Percentiles rank a stretch among this genome's conserved stretches.
phyloP scores from a whole-genome alignment of 306 rosid species.

The Rosa multiflora region DNA sequence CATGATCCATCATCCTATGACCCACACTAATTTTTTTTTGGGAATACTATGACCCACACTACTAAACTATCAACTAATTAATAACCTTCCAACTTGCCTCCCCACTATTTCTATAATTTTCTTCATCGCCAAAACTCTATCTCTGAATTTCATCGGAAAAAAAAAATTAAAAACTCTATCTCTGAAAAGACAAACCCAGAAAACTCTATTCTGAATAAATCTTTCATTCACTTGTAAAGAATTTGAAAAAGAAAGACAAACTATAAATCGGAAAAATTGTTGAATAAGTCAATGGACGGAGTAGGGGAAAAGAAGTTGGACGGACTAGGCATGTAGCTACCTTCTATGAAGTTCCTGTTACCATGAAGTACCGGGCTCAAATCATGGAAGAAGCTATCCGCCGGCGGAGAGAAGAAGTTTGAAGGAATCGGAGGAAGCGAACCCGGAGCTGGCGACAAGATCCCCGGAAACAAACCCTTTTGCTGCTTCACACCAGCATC shows the following conservation, averaged over 20 bases:
- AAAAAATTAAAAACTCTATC: background rate
- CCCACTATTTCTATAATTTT: constrained; percentile 9
- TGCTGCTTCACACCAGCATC: background rate
- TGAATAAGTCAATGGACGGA: constrained; percentile 63
- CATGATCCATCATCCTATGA: constrained; percentile 20
- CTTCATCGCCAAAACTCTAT: background rate
- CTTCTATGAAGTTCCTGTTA: constrained; percentile 52
- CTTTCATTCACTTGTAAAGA: constrained; percentile 10
- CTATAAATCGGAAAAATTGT: constrained; percentile 46
- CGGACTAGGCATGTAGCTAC: constrained; percentile 64
- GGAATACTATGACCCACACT: constrained; percentile 15
- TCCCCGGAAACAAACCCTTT: constrained; percentile 53
- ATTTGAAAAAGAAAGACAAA: background rate
- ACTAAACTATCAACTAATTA: constrained; percentile 18
- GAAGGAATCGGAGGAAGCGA: constrained; percentile 62
- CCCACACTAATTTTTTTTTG: constrained; percentile 9
- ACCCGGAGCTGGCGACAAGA: constrained; percentile 76
- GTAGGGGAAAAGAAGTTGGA: constrained; percentile 57
- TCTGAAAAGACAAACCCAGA: background rate
- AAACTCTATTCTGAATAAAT: background rate
- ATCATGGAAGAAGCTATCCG: constrained; percentile 66
- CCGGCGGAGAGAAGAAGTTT: constrained; percentile 48
- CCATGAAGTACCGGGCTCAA: constrained; percentile 60
- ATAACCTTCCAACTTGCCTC: constrained; percentile 37
- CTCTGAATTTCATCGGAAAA: background rate